A percentile compares a stretch with the other conserved stretches of the same genome.
Evolutionary conservation across 345 rosid species (phyloP).

Genomic region (Eucalyptus caleyi): DNA sequence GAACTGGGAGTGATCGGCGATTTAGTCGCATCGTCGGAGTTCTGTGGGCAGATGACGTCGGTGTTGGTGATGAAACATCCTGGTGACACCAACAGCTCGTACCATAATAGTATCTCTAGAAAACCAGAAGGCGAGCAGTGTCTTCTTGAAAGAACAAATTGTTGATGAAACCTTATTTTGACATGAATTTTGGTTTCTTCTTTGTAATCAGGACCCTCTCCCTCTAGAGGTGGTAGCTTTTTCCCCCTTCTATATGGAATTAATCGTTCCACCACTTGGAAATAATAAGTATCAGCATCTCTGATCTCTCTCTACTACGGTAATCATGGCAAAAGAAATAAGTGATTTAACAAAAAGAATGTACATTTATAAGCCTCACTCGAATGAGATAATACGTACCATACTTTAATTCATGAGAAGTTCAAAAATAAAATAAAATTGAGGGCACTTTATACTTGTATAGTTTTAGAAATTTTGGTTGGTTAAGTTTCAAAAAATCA

Average conservation of each 20-base stretch:
- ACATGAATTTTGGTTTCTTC: not conserved
- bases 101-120: not conserved
- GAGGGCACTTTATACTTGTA: not conserved
- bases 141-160: not conserved
- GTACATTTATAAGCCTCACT: not conserved
- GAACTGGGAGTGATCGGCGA: not conserved
- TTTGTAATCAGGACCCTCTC: not conserved
- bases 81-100: not conserved
- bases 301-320: not conserved
- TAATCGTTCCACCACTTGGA: not conserved
- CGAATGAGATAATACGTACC: not conserved
- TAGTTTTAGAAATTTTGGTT: not conserved
- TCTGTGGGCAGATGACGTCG: not conserved
- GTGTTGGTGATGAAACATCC: not conserved
- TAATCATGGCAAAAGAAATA: not conserved
- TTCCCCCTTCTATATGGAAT: not conserved
- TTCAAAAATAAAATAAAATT: not conserved
- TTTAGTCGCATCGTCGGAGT: not conserved
- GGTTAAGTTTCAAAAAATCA: not conserved
- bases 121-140: not conserved
- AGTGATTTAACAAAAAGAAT: not conserved
- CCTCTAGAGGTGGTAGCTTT: not conserved
- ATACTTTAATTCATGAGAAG: not conserved
- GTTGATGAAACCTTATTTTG: not conserved
- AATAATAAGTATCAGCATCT: not conserved